Evolutionary conservation across 768 basidiomycete genomes (phyloP), one percentile per base, ranked within the genome.

Genomic region (Pleurotus tuber-regium): DNA sequence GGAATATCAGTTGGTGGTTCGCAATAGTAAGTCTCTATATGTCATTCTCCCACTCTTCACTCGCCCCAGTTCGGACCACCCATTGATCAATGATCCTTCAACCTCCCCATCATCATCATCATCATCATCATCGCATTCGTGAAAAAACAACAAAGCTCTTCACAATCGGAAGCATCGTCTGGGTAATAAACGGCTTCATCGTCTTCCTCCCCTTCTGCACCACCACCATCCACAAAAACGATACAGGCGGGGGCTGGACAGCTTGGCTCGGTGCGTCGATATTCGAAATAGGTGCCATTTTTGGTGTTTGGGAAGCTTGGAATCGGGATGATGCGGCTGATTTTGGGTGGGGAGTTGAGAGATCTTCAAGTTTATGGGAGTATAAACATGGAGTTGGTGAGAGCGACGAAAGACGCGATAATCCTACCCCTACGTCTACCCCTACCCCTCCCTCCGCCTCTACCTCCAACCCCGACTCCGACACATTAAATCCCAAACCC

Each of bases 211-310:
- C 82, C 0, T 68, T 10, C 16, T 8, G 14, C 4, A 16, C 21
- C 18, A 11, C 47, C 6, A 11, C 12, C 12, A 14, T 21, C 3
- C 14, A 14, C 12, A 31, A 49, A 16, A 24, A 18, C n/a, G 19
- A 29, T 11, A 23, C 21, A 4, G 33, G n/a, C 19, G 21, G 68
- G 2, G 74, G 77, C 8, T 78, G 76, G 63, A 70, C 74, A 2
- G 81, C 79, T 0, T 84, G 78, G 61, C 53, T 79, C 1, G 84
- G 84, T 1, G 83, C 80, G 1, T 78, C 79, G 2, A 66, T 82
- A n/a, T 86, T 86, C 68, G 77, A 78, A 53, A 50, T 81, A 44
- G 82, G 82, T 10, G 71, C 78, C 1, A 69, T 81, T 24, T 66
- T 78, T 19, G 76, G 76, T 42, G 70, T 83, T 19, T 70, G 77